Base-by-base conservation (phyloP, 768 basidiomycete genomes). In the Boletus sp. region DNA sequence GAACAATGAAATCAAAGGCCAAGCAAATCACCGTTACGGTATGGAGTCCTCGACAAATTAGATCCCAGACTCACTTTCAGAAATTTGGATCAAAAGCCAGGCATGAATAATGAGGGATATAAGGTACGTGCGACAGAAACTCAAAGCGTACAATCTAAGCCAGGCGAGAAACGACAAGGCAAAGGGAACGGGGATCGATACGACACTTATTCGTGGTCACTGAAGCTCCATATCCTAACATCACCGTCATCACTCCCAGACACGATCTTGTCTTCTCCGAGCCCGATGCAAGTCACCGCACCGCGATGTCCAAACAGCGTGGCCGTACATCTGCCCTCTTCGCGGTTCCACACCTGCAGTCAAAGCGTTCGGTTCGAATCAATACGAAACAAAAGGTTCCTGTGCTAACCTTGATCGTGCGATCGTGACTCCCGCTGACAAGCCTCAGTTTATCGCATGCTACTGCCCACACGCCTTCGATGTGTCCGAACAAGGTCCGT, bases 391-490 rank as follows among this genome's bases (percentile, higher is more conserved):
- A 70, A 24, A 28, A 28, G 1, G 14, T 15, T 42, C 15, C 17
- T 51, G 30, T 24, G 51, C 83, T 59, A 49, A 93, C 94, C 85
- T 97, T 97, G 78, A 97, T 90, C n/a, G 94, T 97, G 30, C 93
- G 83, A 74, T 97, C 94, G 68, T 98, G 96, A 66, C 93, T 95
- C 7, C 86, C 95, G 52, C 91, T 94, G 28, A 94, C 94, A 48
- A 99, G 77, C 52, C 96, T 80, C 66, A 98, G 78, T 68, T 93
- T 90, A 72, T 99, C 94, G 62, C 89, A 86, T 24, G 93, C 94
- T 32, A 98, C 90, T 4, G 86, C 87, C 97, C 97, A 99, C 17
- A 99, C 94, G 52, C 97, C 97, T 69, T 99, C 97, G 64, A 98
- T 94, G 71, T 98, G 95, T 1, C 95, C 97, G 71, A 99, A 99